Evolutionary conservation across 176 grass and related monocot genomes (phyloP).

Genomic region (Triticum urartu): DNA sequence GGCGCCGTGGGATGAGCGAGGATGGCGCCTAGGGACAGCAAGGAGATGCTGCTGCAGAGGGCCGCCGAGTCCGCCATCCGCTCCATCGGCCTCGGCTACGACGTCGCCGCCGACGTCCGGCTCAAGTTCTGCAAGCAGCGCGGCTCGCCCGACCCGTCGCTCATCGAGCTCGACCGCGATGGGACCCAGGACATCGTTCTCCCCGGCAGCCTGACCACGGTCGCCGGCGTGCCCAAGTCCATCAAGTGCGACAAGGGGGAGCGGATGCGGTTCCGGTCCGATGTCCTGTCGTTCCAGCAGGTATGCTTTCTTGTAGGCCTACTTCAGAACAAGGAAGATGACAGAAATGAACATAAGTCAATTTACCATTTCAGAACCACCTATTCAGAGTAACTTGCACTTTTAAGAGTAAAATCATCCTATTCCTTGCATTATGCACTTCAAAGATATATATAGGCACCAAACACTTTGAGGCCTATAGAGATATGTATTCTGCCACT

Average conservation of each 20-base stretch:
- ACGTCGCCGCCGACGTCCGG: slow-evolving; percentile 68
- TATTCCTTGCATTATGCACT: neutral
- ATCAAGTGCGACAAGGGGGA: slow-evolving; percentile 98
- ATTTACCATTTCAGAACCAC: neutral
- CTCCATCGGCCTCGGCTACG: slow-evolving; percentile 85
- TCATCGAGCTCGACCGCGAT: slow-evolving; percentile 69
- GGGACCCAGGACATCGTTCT: slow-evolving; percentile 65
- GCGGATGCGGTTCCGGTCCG: slow-evolving; percentile 69
- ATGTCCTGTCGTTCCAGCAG: slow-evolving; percentile 94
- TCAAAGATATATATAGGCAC: no score
- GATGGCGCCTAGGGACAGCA: slow-evolving; percentile 59
- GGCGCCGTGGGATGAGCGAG: slow-evolving; percentile 14
- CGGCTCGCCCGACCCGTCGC: slow-evolving; percentile 40
- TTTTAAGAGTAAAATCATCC: neutral
- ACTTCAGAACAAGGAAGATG: neutral
- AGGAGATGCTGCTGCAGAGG: slow-evolving; percentile 13
- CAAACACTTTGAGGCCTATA: neutral
- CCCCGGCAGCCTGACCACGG: slow-evolving; percentile 48
- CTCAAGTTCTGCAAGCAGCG: slow-evolving; percentile 83
- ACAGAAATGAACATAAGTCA: neutral
- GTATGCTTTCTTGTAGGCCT: slow-evolving; percentile 21
- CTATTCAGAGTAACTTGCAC: neutral
- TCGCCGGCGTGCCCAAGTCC: slow-evolving; percentile 53
- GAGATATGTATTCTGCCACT: neutral
- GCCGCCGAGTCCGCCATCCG: slow-evolving; percentile 56